Base-by-base conservation (phyloP, 495 filamentous ascomycete genomes). In the Tuber indicum region DNA sequence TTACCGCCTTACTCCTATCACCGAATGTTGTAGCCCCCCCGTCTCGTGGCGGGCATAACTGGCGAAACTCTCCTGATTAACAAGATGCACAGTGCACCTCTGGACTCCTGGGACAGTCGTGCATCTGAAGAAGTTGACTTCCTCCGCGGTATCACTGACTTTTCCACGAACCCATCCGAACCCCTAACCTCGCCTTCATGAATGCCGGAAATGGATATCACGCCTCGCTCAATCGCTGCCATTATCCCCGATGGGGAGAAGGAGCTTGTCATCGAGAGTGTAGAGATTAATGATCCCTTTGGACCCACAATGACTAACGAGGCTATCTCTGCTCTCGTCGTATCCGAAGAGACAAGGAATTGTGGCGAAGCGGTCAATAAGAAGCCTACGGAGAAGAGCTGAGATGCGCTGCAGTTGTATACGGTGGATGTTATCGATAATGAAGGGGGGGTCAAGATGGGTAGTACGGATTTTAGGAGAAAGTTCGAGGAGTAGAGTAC, bases 241-340 rank as follows among this genome's bases (percentile, higher is more conserved):
- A 46, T 47, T 44, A 58, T 75, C 58, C 49, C 49, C 58, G 47
- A 72, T 39, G 23, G 74, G 14, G 58, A 41, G 16, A 76, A 46
- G 41, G 58, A 69, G 26, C 41, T 90, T 66, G 78, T 84, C 12
- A 84, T 97, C 74, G 91, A 91, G 78, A 91, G 92, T 81, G 92
- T 94, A 70, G 89, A 94, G 84, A 94, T 99, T 74, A 89, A 90
- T 75, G 96, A 99, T 84, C 88, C 92, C 10, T 98, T 91, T 86
- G 96, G 96, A n/a, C 96, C 96, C 42, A 98, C 96, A 0, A 91
- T 96, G 82, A 95, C 94, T 1, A 91, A 94, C 41, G 87, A 92
- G 84, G 84, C 87, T 45, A 91, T 98, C 79, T 89, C 91, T 71
- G 94, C 92, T 1, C 86, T 98, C 71, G 91, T 97, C 3, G 91